Percentiles rank a stretch among this genome's conserved stretches.
phyloP scores from a whole-genome alignment of 345 rosid genomes.

The Arabidopsis arenosa region DNA sequence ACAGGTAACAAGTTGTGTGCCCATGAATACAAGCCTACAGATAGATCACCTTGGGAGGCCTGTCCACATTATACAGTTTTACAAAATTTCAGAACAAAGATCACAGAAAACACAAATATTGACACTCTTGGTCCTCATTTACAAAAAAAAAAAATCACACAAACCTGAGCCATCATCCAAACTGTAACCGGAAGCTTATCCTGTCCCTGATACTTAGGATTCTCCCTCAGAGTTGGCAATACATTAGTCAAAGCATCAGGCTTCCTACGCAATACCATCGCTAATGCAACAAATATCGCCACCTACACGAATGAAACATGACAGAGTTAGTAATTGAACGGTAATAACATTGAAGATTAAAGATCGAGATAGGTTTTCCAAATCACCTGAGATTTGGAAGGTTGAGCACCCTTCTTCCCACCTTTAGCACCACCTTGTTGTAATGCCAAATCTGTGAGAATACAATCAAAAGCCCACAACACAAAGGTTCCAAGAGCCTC shows the following conservation, averaged over 20 bases:
- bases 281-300: slow-evolving; percentile 76
- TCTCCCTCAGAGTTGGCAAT: slow-evolving; percentile 63
- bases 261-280: slow-evolving; percentile 73
- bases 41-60: slow-evolving; percentile 72
- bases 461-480: slow-evolving; percentile 68
- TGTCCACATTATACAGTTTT: slow-evolving; percentile 37
- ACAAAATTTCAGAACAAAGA: slow-evolving; percentile 24
- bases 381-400: slow-evolving; percentile 70
- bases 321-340: background rate
- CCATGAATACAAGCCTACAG: slow-evolving; percentile 71
- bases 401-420: slow-evolving; percentile 63
- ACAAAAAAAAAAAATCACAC: background rate
- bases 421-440: slow-evolving; percentile 61
- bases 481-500: slow-evolving; percentile 69
- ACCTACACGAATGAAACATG: slow-evolving; percentile 51
- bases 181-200: slow-evolving; percentile 71
- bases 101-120: background rate
- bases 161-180: slow-evolving; percentile 83
- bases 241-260: slow-evolving; percentile 69
- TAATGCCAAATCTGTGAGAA: slow-evolving; percentile 60
- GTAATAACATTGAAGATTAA: background rate
- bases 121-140: background rate
- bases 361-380: background rate
- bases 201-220: slow-evolving; percentile 74
- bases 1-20: slow-evolving; percentile 65